Evolutionary conservation across 1,284 basidiomycete species (phyloP).

Genomic region (Tylopilus sp.): DNA sequence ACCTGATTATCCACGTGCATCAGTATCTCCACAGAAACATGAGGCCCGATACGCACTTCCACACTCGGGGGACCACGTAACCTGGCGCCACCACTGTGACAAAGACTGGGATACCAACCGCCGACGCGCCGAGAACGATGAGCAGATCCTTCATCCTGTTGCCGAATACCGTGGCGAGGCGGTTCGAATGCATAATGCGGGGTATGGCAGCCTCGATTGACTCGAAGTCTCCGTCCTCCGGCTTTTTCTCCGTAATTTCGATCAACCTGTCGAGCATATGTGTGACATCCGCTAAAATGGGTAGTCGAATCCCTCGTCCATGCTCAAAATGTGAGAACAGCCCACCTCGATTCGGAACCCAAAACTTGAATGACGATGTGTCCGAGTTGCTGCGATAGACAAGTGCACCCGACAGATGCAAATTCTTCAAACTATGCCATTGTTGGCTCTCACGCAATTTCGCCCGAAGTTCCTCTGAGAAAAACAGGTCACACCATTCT

Average conservation of each 20-base stretch:
- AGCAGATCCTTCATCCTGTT: background rate
- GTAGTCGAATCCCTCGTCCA: background rate
- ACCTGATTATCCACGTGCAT: background rate
- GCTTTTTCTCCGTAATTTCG: conserved; percentile 30
- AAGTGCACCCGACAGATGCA: conserved; percentile 30
- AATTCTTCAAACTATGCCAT: conserved; percentile 30
- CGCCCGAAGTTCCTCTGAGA: conserved; percentile 23
- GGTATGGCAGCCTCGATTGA: conserved; percentile 29
- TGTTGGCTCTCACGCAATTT: conserved; percentile 4
- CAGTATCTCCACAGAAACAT: background rate
- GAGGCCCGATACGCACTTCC: background rate
- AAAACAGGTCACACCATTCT: background rate
- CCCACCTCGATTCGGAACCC: conserved; percentile 33
- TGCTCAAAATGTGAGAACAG: too few species aligned
- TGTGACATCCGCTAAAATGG: conserved; percentile 28
- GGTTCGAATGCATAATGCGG: conserved; percentile 15
- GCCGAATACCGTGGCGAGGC: conserved; percentile 5
- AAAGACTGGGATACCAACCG: background rate
- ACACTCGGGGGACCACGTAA: background rate
- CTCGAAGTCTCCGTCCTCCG: conserved; percentile 24
- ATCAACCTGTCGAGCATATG: conserved; percentile 39
- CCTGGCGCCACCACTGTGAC: conserved; percentile 1
- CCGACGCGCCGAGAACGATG: background rate
- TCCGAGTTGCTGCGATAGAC: conserved; percentile 25
- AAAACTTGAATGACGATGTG: conserved; percentile 20